Conservation (phyloP, 1,139 yeast genomes). For the Nakaseomyces nivariensis region DNA sequence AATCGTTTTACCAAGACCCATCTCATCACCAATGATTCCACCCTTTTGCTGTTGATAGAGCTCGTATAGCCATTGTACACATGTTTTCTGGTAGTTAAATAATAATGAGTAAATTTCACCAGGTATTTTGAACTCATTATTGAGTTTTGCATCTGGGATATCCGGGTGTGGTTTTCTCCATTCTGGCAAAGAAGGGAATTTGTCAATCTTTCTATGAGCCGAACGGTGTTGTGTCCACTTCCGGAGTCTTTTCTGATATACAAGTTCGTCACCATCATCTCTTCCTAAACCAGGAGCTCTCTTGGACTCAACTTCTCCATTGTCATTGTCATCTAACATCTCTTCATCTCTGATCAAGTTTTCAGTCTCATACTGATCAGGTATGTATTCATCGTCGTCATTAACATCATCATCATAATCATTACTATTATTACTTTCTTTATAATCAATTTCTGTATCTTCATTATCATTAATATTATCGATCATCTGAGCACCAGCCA, state of each 20-base stretch:
- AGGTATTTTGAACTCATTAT: slow-evolving; percentile 63
- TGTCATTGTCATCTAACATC: not conserved
- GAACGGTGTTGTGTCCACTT: slow-evolving; percentile 48
- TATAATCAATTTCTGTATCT: slow-evolving; percentile 7
- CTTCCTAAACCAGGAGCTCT: slow-evolving; percentile 20
- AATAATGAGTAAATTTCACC: slow-evolving; percentile 84
- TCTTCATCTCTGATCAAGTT: slow-evolving; percentile 6
- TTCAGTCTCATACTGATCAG: slow-evolving; percentile 6
- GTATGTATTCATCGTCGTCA: slow-evolving; percentile 3
- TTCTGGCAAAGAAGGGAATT: slow-evolving; percentile 27
- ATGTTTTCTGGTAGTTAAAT: slow-evolving; percentile 89
- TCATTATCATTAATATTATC: slow-evolving; percentile 12
- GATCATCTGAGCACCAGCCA: slow-evolving; percentile 1
- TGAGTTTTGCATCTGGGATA: slow-evolving; percentile 62
- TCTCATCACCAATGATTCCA: slow-evolving; percentile 93
- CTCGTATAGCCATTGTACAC: slow-evolving; percentile 77
- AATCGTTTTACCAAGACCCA: slow-evolving; percentile 95
- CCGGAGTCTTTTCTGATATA: slow-evolving; percentile 48
- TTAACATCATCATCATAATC: slow-evolving; percentile 15
- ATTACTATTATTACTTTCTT: slow-evolving; percentile 6
- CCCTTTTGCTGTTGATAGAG: slow-evolving; percentile 79
- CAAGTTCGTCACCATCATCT: slow-evolving; percentile 73
- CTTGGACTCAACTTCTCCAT: slow-evolving; percentile 10
- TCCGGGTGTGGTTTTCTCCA: slow-evolving; percentile 73
- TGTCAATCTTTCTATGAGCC: slow-evolving; percentile 18